These are phyloP conservation scores for Acanthamoeba castellanii DNA, from an alignment of 208 protist genomes.

Conservation along the genomic window DNA sequence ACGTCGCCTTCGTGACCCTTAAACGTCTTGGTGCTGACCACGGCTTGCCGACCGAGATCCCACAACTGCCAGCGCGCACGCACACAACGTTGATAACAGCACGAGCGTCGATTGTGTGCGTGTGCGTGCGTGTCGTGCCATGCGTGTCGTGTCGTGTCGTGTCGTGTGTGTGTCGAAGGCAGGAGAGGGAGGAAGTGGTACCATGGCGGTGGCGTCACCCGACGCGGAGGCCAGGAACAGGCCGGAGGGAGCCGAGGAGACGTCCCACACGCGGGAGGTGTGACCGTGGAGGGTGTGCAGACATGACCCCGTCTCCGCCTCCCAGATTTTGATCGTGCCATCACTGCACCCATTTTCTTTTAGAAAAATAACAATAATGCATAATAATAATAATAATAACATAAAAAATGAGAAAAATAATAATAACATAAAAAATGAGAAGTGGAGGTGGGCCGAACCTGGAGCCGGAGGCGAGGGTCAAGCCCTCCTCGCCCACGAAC, in stretches of 20 bases:
- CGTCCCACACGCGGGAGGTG: constrained; percentile 86
- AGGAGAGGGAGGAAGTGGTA: constrained; percentile 53
- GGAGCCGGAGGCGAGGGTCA: constrained; percentile 82
- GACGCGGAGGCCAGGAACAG: constrained; percentile 74
- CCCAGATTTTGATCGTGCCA: constrained; percentile 86
- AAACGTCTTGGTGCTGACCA: constrained; percentile 65
- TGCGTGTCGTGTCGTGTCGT: too few relatives aligned
- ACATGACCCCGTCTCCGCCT: constrained; percentile 80
- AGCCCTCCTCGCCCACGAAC: constrained; percentile 85
- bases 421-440: not conserved
- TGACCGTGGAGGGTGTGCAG: constrained; percentile 80
- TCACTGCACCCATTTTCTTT: constrained; percentile 78
- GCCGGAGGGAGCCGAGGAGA: constrained; percentile 74
- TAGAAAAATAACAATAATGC: not conserved
- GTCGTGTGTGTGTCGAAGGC: too few relatives aligned
- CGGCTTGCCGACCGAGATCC: constrained; percentile 15
- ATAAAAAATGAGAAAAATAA: too few relatives aligned
- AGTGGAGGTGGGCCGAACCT: not conserved
- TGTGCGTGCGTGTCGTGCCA: not conserved
- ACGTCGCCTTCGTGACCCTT: constrained; percentile 87
- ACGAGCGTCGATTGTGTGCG: too few relatives aligned
- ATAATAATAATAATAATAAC: too few relatives aligned
- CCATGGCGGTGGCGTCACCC: constrained; percentile 82
- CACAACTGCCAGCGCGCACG: not conserved
- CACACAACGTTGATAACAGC: not conserved